Evolutionary conservation across 495 filamentous ascomycete species (phyloP), one percentile per base, ranked within the genome.

Genomic region (Paragyromitra xinjiangensis): DNA sequence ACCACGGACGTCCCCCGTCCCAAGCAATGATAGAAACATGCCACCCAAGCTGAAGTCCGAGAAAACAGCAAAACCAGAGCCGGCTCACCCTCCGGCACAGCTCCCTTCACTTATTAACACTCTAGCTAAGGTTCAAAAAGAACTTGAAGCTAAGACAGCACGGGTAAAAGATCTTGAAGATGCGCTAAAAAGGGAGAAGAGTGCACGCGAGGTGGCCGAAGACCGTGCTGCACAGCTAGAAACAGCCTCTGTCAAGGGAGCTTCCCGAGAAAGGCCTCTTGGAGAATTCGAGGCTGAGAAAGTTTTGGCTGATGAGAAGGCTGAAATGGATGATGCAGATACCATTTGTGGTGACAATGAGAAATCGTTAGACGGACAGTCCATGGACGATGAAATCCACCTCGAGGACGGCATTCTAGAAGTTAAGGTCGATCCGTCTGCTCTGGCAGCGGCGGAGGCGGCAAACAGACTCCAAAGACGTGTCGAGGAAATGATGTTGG

Each of bases 101-200:
- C 93, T 94, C 16, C 85, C 93, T 12, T 89, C 89, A 7, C 86
- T 99, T 6, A 90, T 94, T 29, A 94, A 97, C 82, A 92, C 91
- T 16, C 86, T 99, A 51, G 91, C 89, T 12, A 88, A 88, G 50
- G 90, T 94, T 45, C 94, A 91, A 82, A 90, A 91, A 81, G 94
- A 93, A 81, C 88, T 99, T 39, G 93, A 95, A 78, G 88, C 85
- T 26, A 93, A 97, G 83, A 90, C 88, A 64, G 88, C 89, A 59
- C 90, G 91, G 50, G 88, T 98, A 77, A 91, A 91, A 78, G 91
- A 94, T 80, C 86, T 98, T 12, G 95, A 99, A 81, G 88, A 89
- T 67, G 86, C 92, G 78, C 85, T 98, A 37, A 88, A 85, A 53
- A 89, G 92, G 82, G 95, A 99, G 84, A 89, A 92, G 45, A 87